Conservation (phyloP, 1,284 basidiomycete species). For the Fomitopsis schrenkii region DNA sequence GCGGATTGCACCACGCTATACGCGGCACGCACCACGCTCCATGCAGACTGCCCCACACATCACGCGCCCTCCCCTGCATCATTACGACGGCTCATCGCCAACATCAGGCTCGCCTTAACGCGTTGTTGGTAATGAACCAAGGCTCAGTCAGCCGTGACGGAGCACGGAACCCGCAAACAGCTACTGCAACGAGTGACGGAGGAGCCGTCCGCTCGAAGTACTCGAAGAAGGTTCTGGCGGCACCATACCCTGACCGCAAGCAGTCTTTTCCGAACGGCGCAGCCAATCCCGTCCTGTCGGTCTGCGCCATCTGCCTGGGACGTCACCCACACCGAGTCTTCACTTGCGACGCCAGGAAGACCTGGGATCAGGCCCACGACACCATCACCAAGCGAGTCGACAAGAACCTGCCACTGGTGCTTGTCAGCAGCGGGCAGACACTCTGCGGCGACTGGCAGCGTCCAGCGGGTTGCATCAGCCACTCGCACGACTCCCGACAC, state of each 20-base stretch:
- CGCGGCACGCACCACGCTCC: background rate
- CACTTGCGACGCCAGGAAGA: constrained; percentile 8
- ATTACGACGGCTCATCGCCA: too few relatives aligned
- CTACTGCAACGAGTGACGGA: background rate
- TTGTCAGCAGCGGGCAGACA: background rate
- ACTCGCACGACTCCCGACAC: constrained; percentile 11
- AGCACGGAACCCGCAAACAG: background rate
- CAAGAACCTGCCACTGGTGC: constrained; percentile 9
- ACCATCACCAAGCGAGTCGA: constrained; percentile 3
- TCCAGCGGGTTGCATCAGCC: constrained; percentile 8
- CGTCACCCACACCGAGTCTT: constrained; percentile 14
- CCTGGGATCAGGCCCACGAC: constrained; percentile 12
- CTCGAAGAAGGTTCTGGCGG: background rate
- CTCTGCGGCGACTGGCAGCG: constrained; percentile 21
- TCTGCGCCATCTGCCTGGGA: constrained; percentile 24
- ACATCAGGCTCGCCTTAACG: background rate
- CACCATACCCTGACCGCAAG: background rate
- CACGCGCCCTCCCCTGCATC: too few relatives aligned
- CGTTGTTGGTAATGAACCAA: background rate
- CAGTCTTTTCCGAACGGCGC: constrained; percentile 6
- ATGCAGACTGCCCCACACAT: background rate
- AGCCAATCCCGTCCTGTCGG: background rate
- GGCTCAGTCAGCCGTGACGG: background rate
- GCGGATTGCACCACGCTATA: background rate
- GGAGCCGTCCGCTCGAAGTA: background rate